Base-by-base conservation (phyloP, 805 yeast species). In the Pichia cabralensis region DNA sequence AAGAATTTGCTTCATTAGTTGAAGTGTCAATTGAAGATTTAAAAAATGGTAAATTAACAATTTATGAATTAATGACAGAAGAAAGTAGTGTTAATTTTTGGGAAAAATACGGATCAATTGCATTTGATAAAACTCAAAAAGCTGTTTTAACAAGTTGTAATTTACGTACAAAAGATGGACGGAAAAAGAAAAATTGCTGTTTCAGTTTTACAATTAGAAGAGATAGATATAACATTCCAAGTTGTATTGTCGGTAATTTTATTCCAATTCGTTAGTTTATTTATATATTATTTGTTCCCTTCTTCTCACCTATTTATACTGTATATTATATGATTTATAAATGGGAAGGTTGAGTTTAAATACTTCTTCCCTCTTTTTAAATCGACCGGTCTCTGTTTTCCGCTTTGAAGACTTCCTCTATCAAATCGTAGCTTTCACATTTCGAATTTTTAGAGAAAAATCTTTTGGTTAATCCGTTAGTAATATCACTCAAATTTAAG, bases 101-200 rank as follows among this genome's bases (percentile, higher is more conserved):
- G 97, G 97, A 89, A 50, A 88, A 88, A 53, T 89, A 88, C 50
- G 96, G 96, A 3, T 86, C 94, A 4, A 83, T 88, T 50, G 96
- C 97, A 5, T 88, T 89, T 59, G 96, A 89, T 50, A 81, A 88
- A 46, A 89, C 92, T 1, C 96, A 88, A 49, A 89, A 89, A 52
- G 96, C 96, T 0, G 95, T 89, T 4, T 60, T 89, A 46, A 88
- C 96, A 1, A 80, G 94, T 55, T 89, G 97, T 60, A 84, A 80
- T 46, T 63, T 89, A 40, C 65, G 94, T 47, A 78, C 94, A 1
- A 74, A 75, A 45, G 94, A 84, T 48, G 94, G 95, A 0, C 64
- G 81, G 35, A 75, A 76, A 44, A 68, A 85, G 40, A 75, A 81
- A 46, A 76, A 84, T 40, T 89, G 97, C 52, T 88, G 96, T 56